Evolutionary conservation across 352 stramenopile species (phyloP), one percentile per base, ranked within the genome.

Genomic region (Phytophthora fragariae): DNA sequence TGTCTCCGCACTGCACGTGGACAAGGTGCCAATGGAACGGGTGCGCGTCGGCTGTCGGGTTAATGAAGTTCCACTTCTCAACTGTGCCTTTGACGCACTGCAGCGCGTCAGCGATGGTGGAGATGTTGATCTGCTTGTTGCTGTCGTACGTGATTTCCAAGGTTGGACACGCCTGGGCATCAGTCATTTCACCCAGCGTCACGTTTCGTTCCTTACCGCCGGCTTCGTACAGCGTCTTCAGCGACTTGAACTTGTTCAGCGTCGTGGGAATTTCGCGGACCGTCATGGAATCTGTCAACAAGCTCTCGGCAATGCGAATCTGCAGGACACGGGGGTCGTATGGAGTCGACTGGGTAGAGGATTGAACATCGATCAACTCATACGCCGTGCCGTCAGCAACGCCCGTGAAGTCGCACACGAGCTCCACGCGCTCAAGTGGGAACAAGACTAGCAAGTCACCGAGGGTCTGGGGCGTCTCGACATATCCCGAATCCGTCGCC

Each of bases 1-100:
- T 84, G 7, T 85, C 79, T 39, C 86, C 86, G 33, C 86, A 94
- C 71, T 94, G 86, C 1, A 85, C 86, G 63, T 92, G 92, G 6
- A 94, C 81, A 53, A 94, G 75, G 65, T 92, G 86, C 86, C 86
- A 94, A 58, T 94, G 86, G 82, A 94, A 94, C 49, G 86, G 86
- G 49, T 94, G 86, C 46, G 83, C 79, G 62, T 94, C 86, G 50
- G 92, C 86, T 11, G 86, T 92, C 5, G 86, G 86, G 73, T 94
- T 94, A 64, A 91, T 80, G 77, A 94, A 94, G 58, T 90, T 81
- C 86, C 86, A 94, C 47, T 90, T 90, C 71, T 94, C 86, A 12
- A 94, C 86, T 58, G 87, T 92, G 33, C 85, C 86, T 65, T 85
- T 87, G 47, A 85, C 92, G 65, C 86, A 94, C 47, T 82, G 64